Conservation (phyloP, 2,329 filamentous ascomycete species). For the Aspergillus thermomutatus region DNA sequence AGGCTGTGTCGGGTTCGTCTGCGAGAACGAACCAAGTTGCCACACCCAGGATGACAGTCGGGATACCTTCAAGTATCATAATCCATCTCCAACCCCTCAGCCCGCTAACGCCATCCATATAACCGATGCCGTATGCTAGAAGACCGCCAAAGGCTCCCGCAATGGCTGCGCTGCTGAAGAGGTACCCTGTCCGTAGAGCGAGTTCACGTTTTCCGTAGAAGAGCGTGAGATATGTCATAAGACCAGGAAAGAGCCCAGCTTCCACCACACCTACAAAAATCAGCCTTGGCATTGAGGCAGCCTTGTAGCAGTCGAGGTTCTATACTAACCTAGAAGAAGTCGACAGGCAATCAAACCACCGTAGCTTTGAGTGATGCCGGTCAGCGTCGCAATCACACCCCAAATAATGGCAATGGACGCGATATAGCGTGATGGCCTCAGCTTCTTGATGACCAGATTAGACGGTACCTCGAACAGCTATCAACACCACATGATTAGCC, state of each 20-base stretch:
- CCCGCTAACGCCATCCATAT: constrained; percentile 65
- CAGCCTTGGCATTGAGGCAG: neutral
- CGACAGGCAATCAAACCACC: constrained; percentile 65
- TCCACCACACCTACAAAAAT: constrained; percentile 56
- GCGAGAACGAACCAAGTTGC: constrained; percentile 59
- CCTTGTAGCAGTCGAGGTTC: no score
- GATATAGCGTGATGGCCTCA: constrained; percentile 60
- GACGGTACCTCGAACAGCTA: constrained; percentile 60
- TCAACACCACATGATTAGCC: constrained; percentile 6
- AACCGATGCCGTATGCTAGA: constrained; percentile 69
- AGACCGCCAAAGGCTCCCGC: constrained; percentile 71
- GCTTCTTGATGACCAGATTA: constrained; percentile 62
- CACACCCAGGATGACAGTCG: constrained; percentile 54
- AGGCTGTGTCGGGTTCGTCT: constrained; percentile 63
- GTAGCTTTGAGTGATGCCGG: constrained; percentile 65
- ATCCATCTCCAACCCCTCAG: constrained; percentile 70
- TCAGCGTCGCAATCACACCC: constrained; percentile 46
- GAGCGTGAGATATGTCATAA: constrained; percentile 67
- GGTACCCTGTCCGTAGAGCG: constrained; percentile 67
- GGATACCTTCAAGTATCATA: constrained; percentile 58
- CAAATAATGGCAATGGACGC: constrained; percentile 60
- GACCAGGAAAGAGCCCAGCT: constrained; percentile 66
- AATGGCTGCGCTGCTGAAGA: constrained; percentile 63
- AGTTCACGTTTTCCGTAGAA: constrained; percentile 74
- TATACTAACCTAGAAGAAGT: constrained; percentile 50